phyloP scores from a whole-genome alignment of 768 basidiomycete species.

The Cyclocybe cylindracea region DNA sequence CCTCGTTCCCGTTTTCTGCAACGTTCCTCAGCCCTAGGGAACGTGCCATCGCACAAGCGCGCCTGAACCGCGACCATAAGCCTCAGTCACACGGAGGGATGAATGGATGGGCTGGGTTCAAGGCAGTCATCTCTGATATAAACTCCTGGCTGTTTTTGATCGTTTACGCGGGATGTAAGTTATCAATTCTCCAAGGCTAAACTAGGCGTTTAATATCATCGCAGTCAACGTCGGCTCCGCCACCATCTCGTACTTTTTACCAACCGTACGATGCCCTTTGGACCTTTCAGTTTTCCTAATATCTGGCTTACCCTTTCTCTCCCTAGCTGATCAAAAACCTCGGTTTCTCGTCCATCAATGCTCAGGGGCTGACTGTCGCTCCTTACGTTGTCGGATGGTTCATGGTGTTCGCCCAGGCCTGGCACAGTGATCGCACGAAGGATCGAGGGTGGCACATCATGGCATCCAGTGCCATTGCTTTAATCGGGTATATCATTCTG shows the following conservation, averaged over 20 bases:
- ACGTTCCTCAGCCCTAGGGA: constrained; percentile 53
- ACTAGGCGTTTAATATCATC: neutral
- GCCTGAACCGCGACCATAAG: constrained; percentile 56
- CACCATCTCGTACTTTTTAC: constrained; percentile 57
- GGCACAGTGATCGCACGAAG: constrained; percentile 53
- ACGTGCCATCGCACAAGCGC: constrained; percentile 55
- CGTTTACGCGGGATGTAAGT: constrained; percentile 54
- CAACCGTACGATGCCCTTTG: constrained; percentile 37
- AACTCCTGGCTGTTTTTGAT: constrained; percentile 56
- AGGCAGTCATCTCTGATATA: constrained; percentile 47
- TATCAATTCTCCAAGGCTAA: neutral
- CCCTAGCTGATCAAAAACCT: constrained; percentile 52
- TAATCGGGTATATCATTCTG: constrained; percentile 55
- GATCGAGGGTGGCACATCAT: constrained; percentile 61
- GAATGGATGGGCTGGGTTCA: constrained; percentile 61
- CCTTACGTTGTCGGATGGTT: constrained; percentile 60
- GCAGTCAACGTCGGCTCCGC: constrained; percentile 58
- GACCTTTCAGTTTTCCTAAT: neutral
- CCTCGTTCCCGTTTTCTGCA: constrained; percentile 57
- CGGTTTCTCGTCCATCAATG: constrained; percentile 56
- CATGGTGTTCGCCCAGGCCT: constrained; percentile 53
- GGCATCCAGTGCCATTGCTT: constrained; percentile 43
- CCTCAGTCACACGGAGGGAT: constrained; percentile 60
- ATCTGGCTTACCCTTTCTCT: neutral
- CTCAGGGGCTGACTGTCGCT: constrained; percentile 59